These are phyloP conservation scores for Cladophialophora bantiana DNA, from an alignment of 2,329 filamentous ascomycete species.

Conservation along the genomic window DNA sequence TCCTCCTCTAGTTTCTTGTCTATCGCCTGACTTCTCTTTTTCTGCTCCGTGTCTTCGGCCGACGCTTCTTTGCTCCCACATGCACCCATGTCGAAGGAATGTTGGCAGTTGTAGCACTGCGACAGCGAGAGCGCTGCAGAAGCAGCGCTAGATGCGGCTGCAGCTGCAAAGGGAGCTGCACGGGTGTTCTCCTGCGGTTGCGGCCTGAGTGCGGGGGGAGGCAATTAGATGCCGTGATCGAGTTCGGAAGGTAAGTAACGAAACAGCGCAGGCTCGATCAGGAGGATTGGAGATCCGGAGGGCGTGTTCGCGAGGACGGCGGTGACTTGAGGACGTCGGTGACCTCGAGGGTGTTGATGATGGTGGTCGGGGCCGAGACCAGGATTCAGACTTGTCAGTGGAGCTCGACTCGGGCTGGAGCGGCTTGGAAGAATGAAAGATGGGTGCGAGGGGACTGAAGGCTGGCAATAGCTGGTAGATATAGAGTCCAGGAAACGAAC, in stretches of 20 bases:
- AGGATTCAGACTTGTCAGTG: conserved; percentile 24
- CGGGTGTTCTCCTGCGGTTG: conserved; percentile 29
- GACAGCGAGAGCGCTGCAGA: conserved; percentile 36
- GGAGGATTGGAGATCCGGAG: conserved; percentile 11
- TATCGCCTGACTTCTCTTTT: conserved; percentile 95
- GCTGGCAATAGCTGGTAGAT: conserved; percentile 4
- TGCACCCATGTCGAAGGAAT: conserved; percentile 72
- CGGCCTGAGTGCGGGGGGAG: conserved; percentile 34
- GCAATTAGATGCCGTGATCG: conserved; percentile 29
- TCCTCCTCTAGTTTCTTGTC: conserved; percentile 94
- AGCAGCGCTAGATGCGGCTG: conserved; percentile 37
- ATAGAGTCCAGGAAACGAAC: conserved; percentile 7
- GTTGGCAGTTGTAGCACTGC: conserved; percentile 22
- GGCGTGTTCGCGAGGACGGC: conserved; percentile 13
- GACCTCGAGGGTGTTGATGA: conserved; percentile 33
- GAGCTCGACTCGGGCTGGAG: conserved; percentile 24
- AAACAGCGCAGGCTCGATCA: conserved; percentile 19
- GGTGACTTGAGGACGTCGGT: conserved; percentile 16
- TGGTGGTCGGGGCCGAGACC: conserved; percentile 28
- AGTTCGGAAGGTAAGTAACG: conserved; percentile 1
- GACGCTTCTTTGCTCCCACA: conserved; percentile 85
- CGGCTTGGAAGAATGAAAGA: conserved; percentile 15
- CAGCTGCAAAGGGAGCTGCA: conserved; percentile 37
- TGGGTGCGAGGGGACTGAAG: conserved; percentile 13
- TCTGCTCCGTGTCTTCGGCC: conserved; percentile 83